Percentiles rank a stretch among this genome's conserved stretches.
Evolutionary conservation across 345 rosid genomes (phyloP).

Genomic region (Eucalyptus brandiana): DNA sequence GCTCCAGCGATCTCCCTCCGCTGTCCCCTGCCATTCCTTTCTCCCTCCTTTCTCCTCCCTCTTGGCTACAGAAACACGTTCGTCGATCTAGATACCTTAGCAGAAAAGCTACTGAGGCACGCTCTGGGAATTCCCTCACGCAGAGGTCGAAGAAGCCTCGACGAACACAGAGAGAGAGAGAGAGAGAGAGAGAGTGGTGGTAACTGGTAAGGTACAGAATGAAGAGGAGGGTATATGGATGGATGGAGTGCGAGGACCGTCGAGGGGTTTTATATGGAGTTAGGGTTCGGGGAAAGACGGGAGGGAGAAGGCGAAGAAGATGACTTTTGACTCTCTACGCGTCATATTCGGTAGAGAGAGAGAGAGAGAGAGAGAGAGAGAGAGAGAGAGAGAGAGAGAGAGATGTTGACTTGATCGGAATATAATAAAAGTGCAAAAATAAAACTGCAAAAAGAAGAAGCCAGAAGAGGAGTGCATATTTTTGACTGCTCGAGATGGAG

Average conservation of each 20-base stretch:
- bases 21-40: not conserved
- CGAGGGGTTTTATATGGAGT: not conserved
- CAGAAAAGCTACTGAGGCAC: not conserved
- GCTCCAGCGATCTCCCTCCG: constrained; percentile 5
- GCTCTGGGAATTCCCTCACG: not conserved
- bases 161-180: not conserved
- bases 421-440: not conserved
- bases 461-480: not conserved
- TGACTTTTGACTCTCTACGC: not conserved
- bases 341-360: not conserved
- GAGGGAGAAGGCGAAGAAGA: not conserved
- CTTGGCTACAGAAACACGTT: not conserved
- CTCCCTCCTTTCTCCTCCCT: not conserved
- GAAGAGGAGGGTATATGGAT: not conserved
- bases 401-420: not conserved
- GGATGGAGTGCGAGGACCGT: not conserved
- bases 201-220: not conserved
- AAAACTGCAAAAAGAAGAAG: not conserved
- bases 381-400: not conserved
- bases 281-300: not conserved
- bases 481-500: not conserved
- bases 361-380: not conserved
- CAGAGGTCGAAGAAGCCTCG: not conserved
- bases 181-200: not conserved
- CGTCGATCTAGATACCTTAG: not conserved